These are phyloP conservation scores for Alternaria postmessia DNA, from an alignment of 2,329 filamentous ascomycete species.

Conservation along the genomic window DNA sequence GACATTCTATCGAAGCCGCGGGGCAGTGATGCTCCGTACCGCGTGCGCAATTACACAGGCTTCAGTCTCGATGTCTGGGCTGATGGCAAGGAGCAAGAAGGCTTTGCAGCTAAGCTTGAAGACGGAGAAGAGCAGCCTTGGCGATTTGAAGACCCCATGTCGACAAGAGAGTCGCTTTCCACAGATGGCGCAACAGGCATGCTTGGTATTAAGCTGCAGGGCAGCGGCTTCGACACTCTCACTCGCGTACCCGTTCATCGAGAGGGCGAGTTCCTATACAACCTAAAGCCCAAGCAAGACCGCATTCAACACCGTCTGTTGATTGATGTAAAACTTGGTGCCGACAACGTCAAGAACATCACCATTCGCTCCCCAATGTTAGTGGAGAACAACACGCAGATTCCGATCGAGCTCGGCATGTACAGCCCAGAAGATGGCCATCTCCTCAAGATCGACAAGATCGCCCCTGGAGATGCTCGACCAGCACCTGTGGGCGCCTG, in stretches of 20 bases:
- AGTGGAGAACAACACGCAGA: conserved; percentile 95
- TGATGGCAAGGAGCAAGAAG: conserved; percentile 73
- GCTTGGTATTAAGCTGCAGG: conserved; percentile 85
- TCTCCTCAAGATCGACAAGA: conserved; percentile 96
- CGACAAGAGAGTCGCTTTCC: conserved; percentile 91
- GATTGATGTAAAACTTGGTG: conserved; percentile 88
- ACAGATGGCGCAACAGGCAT: conserved; percentile 81
- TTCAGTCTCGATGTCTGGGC: conserved; percentile 84
- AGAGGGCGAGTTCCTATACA: conserved; percentile 94
- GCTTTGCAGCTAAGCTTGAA: conserved; percentile 77
- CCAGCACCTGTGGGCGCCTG: conserved; percentile 92
- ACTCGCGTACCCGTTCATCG: conserved; percentile 88
- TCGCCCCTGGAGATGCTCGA: conserved; percentile 86
- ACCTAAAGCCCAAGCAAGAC: conserved; percentile 85
- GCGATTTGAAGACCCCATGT: conserved; percentile 96
- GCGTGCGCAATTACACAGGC: conserved; percentile 93
- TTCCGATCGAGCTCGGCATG: conserved; percentile 91
- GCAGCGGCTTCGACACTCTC: conserved; percentile 91
- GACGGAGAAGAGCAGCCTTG: conserved; percentile 93
- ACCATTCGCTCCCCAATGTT: conserved; percentile 91
- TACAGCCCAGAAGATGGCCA: conserved; percentile 88
- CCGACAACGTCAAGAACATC: conserved; percentile 97
- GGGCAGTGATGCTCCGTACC: conserved; percentile 89
- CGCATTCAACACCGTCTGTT: conserved; percentile 86
- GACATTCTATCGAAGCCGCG: conserved; percentile 94